phyloP scores from a whole-genome alignment of 2,329 filamentous ascomycete genomes.

The Fusarium sp. region DNA sequence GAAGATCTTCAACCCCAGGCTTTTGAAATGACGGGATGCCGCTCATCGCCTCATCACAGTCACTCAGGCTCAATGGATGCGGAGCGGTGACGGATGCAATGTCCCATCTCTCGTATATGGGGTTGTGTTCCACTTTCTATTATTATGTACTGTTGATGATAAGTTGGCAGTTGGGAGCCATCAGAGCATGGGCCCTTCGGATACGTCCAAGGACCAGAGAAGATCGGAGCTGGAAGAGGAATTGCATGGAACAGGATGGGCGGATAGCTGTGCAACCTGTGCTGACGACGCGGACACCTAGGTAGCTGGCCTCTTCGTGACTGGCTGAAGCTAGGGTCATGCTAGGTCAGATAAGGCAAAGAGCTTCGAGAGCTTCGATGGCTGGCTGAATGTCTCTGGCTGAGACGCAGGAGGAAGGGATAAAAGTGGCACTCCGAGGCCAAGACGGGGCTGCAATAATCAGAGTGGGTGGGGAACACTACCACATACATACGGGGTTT shows the following conservation, averaged over 20 bases:
- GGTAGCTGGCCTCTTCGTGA: conserved; percentile 17
- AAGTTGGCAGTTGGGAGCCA: conserved; percentile 5
- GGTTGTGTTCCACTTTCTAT: conserved; percentile 26
- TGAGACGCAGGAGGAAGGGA: conserved; percentile 40
- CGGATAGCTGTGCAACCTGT: conserved; percentile 17
- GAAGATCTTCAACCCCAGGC: conserved; percentile 14
- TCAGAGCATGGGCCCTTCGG: conserved; percentile 33
- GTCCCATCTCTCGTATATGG: conserved; percentile 25
- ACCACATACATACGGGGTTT: conserved; percentile 16
- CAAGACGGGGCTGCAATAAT: conserved; percentile 20
- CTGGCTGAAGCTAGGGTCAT: conserved; percentile 33
- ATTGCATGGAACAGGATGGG: conserved; percentile 30
- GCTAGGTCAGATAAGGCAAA: conserved; percentile 29
- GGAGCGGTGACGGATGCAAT: conserved; percentile 31
- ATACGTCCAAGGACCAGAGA: conserved; percentile 24
- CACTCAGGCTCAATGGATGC: conserved; percentile 23
- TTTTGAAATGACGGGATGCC: conserved; percentile 6
- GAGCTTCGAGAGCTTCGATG: conserved; percentile 34
- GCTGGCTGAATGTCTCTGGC: conserved; percentile 30
- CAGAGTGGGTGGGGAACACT: conserved; percentile 15
- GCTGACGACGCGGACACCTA: conserved; percentile 24
- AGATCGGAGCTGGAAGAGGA: conserved; percentile 29
- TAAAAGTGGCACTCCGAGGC: conserved; percentile 16
- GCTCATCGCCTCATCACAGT: conserved; percentile 37
- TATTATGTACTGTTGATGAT: conserved; percentile 15